A percentile compares a stretch with the other conserved stretches of the same genome.
phyloP scores from a whole-genome alignment of 2,329 filamentous ascomycete species.

The Aureobasidium sp. region DNA sequence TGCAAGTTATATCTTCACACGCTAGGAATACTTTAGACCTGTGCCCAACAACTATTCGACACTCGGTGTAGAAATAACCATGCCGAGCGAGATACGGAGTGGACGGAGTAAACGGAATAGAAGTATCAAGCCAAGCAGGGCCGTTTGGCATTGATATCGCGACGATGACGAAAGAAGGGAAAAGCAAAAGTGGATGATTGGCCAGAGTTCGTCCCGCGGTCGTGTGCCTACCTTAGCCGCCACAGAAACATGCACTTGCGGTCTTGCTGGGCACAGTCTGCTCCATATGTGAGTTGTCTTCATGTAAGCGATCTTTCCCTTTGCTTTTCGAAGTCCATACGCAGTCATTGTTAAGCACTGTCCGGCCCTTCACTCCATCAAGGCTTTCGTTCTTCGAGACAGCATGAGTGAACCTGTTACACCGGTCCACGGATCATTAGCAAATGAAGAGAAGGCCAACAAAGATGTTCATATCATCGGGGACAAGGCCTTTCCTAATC shows the following conservation, averaged over 20 bases:
- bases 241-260: not conserved
- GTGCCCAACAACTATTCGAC: not conserved
- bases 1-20: not conserved
- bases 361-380: too few species aligned
- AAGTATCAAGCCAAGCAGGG: not conserved
- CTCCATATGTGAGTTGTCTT: not conserved
- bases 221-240: slow-evolving; percentile 4
- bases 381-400: not conserved
- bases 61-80: not conserved
- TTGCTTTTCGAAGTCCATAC: not conserved
- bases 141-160: not conserved
- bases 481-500: not conserved
- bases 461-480: not conserved
- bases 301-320: not conserved
- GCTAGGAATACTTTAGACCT: not conserved
- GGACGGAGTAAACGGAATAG: not conserved
- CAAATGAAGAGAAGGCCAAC: not conserved
- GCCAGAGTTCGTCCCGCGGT: not conserved
- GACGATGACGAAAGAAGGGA: not conserved
- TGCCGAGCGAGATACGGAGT: not conserved
- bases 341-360: not conserved
- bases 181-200: slow-evolving; percentile 9
- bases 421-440: not conserved
- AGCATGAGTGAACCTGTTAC: not conserved
- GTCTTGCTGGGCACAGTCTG: not conserved